Evolutionary conservation across 1,284 basidiomycete genomes (phyloP), one percentile per base, ranked within the genome.

Genomic region (Cutaneotrichosporon cyanovorans): DNA sequence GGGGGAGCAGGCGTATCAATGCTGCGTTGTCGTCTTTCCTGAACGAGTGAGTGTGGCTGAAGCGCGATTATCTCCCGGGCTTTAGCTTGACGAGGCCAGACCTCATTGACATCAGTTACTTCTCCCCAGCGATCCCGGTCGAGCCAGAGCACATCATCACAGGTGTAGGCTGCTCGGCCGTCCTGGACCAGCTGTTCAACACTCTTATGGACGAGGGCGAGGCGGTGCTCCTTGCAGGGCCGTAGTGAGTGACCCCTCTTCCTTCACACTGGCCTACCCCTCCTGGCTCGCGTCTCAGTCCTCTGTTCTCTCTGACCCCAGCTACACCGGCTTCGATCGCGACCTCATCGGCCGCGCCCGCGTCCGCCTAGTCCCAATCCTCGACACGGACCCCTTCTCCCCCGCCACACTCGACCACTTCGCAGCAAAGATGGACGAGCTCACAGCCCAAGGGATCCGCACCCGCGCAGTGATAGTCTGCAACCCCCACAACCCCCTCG

Each of bases 401-500:
- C 62, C 65, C 3, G 50, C 45, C 5, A 51, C 55, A 11, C 47
- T 68, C 4, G 31, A 52, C 15, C 49, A 45, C n/a, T 68, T 68
- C 38, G 62, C 57, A 12, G 44, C 46, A 16, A 59, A 56, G 23
- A 50, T 62, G n/a, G 51, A 56, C 21, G 52, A 64, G 42, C 50
- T 62, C 14, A 50, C 44, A 21, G 40, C 33, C 2, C 25, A 59
- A 38, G 63, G 64, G 15, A 53, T 61, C 18, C 55, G 51, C 15
- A 55, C 60, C 6, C 55, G 66, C 34, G 66, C 66, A 4, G 60
- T 68, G 5, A 66, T 75, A 42, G 50, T 74, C 0, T 71, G 68
- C 42, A 74, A 74, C 45, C 73, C 74, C 2, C 69, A 73, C 48
- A 75, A 75, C 53, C 74, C 73, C 1, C 59, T 72, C 0, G 73